Percentiles rank a stretch among this genome's conserved stretches.
Conservation (phyloP, 2,329 filamentous ascomycete species). For the Fusarium piperis region DNA sequence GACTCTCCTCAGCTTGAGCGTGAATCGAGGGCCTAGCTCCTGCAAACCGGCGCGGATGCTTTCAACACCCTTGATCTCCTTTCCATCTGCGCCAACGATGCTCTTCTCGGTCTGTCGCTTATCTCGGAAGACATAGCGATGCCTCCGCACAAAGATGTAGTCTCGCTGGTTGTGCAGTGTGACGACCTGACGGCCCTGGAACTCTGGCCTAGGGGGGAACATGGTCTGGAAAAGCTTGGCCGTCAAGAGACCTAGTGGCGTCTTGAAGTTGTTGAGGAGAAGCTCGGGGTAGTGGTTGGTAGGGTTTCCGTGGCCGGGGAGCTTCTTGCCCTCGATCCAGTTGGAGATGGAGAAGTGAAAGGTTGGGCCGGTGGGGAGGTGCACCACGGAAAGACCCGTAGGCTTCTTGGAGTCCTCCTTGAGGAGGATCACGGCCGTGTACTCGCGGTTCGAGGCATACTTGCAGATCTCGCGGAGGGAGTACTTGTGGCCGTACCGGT, state of each 20-base stretch:
- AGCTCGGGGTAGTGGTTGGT: slow-evolving; percentile 93
- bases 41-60: slow-evolving; percentile 87
- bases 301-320: slow-evolving; percentile 88
- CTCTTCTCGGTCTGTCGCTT: slow-evolving; percentile 88
- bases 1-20: slow-evolving; percentile 85
- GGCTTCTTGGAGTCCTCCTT: slow-evolving; percentile 91
- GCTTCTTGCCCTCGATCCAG: slow-evolving; percentile 87
- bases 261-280: slow-evolving; percentile 93
- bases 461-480: slow-evolving; percentile 88
- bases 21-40: slow-evolving; percentile 82
- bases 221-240: slow-evolving; percentile 77
- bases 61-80: slow-evolving; percentile 85
- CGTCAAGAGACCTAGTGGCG: slow-evolving; percentile 86
- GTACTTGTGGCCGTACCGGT: slow-evolving; percentile 90
- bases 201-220: slow-evolving; percentile 79
- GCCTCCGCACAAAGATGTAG: slow-evolving; percentile 91
- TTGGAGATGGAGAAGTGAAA: slow-evolving; percentile 93
- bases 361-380: slow-evolving; percentile 85
- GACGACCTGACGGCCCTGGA: slow-evolving; percentile 87
- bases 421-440: slow-evolving; percentile 84
- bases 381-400: slow-evolving; percentile 82
- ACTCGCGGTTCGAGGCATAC: slow-evolving; percentile 84
- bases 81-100: slow-evolving; percentile 82
- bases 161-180: slow-evolving; percentile 96
- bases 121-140: slow-evolving; percentile 93